Evolutionary conservation across 2,329 filamentous ascomycete genomes (phyloP), one percentile per base, ranked within the genome.

Genomic region (Claviceps fusiformis): DNA sequence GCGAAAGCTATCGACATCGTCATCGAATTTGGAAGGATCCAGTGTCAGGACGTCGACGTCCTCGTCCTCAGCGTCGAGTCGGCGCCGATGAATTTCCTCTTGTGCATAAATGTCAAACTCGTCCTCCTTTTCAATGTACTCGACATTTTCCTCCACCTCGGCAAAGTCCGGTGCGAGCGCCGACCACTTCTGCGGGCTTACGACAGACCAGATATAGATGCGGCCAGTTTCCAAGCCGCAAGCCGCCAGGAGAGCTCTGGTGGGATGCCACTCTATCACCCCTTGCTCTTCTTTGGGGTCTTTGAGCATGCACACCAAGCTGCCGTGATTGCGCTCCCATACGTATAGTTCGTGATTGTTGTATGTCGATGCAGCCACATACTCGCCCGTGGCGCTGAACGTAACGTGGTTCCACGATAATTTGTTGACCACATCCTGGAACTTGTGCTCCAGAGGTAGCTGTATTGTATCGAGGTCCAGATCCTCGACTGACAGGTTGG

Each of bases 321-420:
- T 95, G 52, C 93, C 93, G 64, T 95, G 89, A 55, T 86, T 87
- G 54, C 93, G 83, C 71, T 98, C 93, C 93, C 92, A 97, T 33
- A 97, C 91, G 70, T 97, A 97, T 59, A 98, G 87, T 70, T 98
- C 92, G 63, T 96, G 91, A 65, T 98, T 98, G 77, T 97, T 97
- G 69, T 90, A 95, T 2, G 93, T 97, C 31, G 90, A 95, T 0
- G 95, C 93, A 29, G 90, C 90, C 45, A 98, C 90, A 67, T 97
- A 97, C 70, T 98, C 93, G 53, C 90, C 91, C 0, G 88, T 93
- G 1, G 89, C 86, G 64, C 89, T 95, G 68, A 98, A 97, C 0
- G 91, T 90, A 56, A 95, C 91, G 65, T 96, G 90, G 65, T 97
- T 98, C 93, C 93, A 98, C 7, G 87, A 90, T 13, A 97, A 74